Conservation (phyloP, 495 filamentous ascomycete genomes). For the Penicillium verhagenii region DNA sequence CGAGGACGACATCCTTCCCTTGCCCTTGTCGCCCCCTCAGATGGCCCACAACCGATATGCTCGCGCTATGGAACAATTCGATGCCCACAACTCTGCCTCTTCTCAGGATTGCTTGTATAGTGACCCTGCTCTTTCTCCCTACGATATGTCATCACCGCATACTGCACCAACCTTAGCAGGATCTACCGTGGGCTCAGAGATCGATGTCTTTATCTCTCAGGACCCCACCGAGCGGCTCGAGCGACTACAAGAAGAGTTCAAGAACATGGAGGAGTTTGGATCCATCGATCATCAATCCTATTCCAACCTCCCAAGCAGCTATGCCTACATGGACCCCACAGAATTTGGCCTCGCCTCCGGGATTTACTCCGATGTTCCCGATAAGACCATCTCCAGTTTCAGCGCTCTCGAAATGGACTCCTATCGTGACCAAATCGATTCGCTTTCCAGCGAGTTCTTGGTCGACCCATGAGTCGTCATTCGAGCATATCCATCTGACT, state of each 20-base stretch:
- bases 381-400: conserved; percentile 34
- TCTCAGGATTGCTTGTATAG: conserved; percentile 36
- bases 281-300: conserved; percentile 29
- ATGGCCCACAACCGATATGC: conserved; percentile 26
- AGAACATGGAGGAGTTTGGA: conserved; percentile 21
- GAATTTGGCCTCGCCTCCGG: conserved; percentile 35
- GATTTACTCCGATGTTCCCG: conserved; percentile 34
- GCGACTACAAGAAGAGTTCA: conserved; percentile 35
- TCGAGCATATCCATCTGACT: background rate
- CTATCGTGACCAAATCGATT: conserved; percentile 31
- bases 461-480: conserved; percentile 19
- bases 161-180: conserved; percentile 41
- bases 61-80: conserved; percentile 25
- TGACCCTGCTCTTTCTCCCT: conserved; percentile 27
- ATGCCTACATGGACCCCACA: conserved; percentile 27
- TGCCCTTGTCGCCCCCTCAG: conserved; percentile 32
- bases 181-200: conserved; percentile 40
- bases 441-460: conserved; percentile 28
- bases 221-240: conserved; percentile 35
- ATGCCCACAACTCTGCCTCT: conserved; percentile 19
- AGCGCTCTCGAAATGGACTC: conserved; percentile 32
- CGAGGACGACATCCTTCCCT: conserved; percentile 43
- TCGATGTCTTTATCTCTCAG: conserved; percentile 48
- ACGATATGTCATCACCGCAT: conserved; percentile 40
- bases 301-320: conserved; percentile 22